Evolutionary conservation across 75 land plant species (phyloP), one percentile per base, ranked within the genome.

Genomic region (Picea glauca): DNA sequence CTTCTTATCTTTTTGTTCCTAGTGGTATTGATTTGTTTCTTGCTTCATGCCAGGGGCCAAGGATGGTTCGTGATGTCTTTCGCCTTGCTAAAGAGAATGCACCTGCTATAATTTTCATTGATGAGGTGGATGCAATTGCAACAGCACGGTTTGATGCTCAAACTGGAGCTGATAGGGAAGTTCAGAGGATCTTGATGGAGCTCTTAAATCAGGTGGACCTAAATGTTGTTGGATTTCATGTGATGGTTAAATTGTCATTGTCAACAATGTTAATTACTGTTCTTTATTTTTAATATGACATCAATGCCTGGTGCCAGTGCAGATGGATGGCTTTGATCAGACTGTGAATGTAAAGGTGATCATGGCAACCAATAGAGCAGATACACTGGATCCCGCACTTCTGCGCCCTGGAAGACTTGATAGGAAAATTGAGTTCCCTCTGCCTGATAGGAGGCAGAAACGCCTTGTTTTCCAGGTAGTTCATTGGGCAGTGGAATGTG

Each of bases 81-180:
- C 90, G 96, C 50, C 92, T 93, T 38, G 96, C 96, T 30, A 93
- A 93, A 77, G 96, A 93, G 81, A 93, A 93, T 85, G 96, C 96
- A 4, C 96, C 96, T 70, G 96, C 96, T 4, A 93, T 93, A 58
- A 93, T 93, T 26, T 93, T 90, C 35, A 93, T 93, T 77, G 94
- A 93, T 86, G 96, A 93, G 72, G 94, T 94, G 40, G 96, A 93
- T 87, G 96, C 94, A 0, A 93, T 93, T 74, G 96, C 94, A 11
- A 93, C 96, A 13, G 96, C 96, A 60, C 85, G 96, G 17, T 94
- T 94, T 87, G 97, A 94, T 92, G 97, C 97, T 54, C 97, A 94
- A 82, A 94, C 97, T 63, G 97, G 97, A 38, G 97, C 97, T 80
- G 97, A 94, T 58, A 86, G 97, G 77, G 97, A 94, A 81, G 97